Evolutionary conservation across 768 basidiomycete genomes (phyloP).

Genomic region (Tubosaeta sp.): DNA sequence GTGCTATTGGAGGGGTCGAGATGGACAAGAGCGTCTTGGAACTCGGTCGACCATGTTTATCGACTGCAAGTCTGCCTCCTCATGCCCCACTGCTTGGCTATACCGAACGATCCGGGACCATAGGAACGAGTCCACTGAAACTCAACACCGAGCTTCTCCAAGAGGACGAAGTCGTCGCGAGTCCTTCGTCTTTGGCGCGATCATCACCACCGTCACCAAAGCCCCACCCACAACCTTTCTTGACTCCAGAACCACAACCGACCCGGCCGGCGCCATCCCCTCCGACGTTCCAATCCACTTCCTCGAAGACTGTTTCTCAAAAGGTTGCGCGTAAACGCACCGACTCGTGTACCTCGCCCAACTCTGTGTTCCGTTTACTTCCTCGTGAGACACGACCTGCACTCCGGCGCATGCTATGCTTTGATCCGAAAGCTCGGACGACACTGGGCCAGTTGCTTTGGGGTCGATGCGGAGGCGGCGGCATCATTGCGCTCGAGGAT

Average conservation of each 20-base stretch:
- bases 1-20: conserved; percentile 28
- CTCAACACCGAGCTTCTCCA: not conserved
- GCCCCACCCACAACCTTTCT: conserved; percentile 3
- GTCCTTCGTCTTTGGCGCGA: conserved; percentile 3
- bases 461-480: conserved; percentile 70
- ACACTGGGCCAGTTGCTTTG: conserved; percentile 89
- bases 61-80: conserved; percentile 63
- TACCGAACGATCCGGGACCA: not conserved
- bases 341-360: conserved; percentile 35
- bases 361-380: conserved; percentile 93
- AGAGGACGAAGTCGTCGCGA: not conserved
- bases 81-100: conserved; percentile 6
- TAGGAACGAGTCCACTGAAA: conserved; percentile 4
- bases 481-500: conserved; percentile 47
- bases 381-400: conserved; percentile 90
- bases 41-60: conserved; percentile 71
- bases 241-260: conserved; percentile 17
- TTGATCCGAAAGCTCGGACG: conserved; percentile 85
- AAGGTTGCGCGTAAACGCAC: conserved; percentile 30
- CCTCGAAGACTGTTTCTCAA: conserved; percentile 41
- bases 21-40: conserved; percentile 73
- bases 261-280: conserved; percentile 26
- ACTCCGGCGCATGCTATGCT: conserved; percentile 88
- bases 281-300: conserved; percentile 11
- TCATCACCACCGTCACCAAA: conserved; percentile 5